phyloP scores from a whole-genome alignment of 2,329 filamentous ascomycete species.

The Botrytis porri region DNA sequence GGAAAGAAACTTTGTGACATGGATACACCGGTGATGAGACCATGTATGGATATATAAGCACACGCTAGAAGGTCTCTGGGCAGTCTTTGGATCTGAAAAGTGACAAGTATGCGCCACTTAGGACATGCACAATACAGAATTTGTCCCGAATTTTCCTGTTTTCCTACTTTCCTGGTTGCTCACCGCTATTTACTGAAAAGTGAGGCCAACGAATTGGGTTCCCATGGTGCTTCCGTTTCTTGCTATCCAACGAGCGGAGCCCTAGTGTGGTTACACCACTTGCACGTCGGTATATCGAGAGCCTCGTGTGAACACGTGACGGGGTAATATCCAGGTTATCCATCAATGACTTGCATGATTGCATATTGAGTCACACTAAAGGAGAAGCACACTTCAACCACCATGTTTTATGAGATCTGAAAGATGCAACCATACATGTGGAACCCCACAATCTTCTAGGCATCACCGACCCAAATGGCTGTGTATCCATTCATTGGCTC shows the following conservation, averaged over 20 bases:
- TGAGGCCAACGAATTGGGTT: slow-evolving; percentile 9
- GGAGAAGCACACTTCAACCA: not conserved
- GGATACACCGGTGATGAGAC: slow-evolving; percentile 6
- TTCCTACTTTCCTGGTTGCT: slow-evolving; percentile 18
- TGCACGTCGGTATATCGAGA: slow-evolving; percentile 3
- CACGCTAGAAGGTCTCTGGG: slow-evolving; percentile 1
- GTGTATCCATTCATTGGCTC: not conserved
- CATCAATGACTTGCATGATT: slow-evolving; percentile 15
- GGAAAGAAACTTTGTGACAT: slow-evolving; percentile 3
- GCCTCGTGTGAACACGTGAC: slow-evolving; percentile 9
- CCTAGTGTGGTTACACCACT: slow-evolving; percentile 27
- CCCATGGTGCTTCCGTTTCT: not conserved
- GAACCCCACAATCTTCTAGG: not conserved
- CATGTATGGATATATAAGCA: slow-evolving; percentile 6
- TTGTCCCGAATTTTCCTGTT: not conserved
- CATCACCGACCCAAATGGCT: not conserved
- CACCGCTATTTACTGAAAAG: slow-evolving; percentile 32
- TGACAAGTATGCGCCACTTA: slow-evolving; percentile 27
- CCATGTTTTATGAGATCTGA: not conserved
- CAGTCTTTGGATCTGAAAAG: slow-evolving; percentile 14
- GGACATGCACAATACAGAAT: slow-evolving; percentile 15
- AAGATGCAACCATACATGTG: not conserved
- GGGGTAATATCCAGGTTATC: slow-evolving; percentile 4
- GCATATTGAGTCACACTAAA: slow-evolving; percentile 8
- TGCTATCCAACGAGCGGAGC: slow-evolving; percentile 17